Evolutionary conservation across 2,329 filamentous ascomycete species (phyloP).

Genomic region (Botrytis squamosa): DNA sequence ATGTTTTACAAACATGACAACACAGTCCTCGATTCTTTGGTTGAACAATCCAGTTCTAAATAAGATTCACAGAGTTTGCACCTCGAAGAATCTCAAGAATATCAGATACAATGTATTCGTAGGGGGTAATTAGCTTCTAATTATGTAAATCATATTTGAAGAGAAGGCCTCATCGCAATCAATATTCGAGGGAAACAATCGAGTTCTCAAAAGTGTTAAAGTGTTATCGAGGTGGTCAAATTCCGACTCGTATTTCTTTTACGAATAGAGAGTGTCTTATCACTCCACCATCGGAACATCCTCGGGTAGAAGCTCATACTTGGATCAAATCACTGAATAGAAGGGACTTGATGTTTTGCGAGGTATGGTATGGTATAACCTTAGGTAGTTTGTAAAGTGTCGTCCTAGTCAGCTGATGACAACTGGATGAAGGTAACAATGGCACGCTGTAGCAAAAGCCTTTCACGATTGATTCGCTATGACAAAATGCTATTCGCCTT

Average conservation of each 20-base stretch:
- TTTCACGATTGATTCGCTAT: background rate
- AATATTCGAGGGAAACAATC: background rate
- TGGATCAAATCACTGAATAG: background rate
- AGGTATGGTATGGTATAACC: background rate
- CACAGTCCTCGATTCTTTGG: background rate
- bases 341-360: background rate
- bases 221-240: background rate
- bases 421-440: background rate
- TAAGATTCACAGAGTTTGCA: background rate
- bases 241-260: background rate
- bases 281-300: background rate
- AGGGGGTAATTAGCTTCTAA: background rate
- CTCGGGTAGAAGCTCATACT: background rate
- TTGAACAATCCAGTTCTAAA: background rate
- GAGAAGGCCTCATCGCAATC: background rate
- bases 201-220: background rate
- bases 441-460: background rate
- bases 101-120: background rate
- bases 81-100: background rate
- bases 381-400: background rate
- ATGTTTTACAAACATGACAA: background rate
- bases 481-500: background rate
- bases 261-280: background rate
- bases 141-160: background rate
- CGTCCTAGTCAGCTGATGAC: background rate